These are phyloP conservation scores for Blastobotrys chiropterorum DNA, from an alignment of 805 yeast genomes.

Conservation along the genomic window DNA sequence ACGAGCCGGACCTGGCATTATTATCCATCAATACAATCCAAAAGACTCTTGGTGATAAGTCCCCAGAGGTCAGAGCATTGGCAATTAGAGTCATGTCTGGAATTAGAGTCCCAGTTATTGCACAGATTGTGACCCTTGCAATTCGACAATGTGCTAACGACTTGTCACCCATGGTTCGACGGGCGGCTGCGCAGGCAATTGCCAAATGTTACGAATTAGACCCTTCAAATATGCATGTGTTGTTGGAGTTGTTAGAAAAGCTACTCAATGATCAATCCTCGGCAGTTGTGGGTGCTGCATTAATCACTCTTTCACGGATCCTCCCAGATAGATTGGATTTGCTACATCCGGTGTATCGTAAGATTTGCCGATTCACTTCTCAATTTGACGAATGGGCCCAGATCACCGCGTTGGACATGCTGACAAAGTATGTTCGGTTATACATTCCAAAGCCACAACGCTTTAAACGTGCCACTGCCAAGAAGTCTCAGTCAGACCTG, in stretches of 20 bases:
- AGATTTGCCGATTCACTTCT: conserved; percentile 40
- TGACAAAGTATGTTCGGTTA: conserved; percentile 59
- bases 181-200: conserved; percentile 72
- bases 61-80: conserved; percentile 60
- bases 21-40: conserved; percentile 89
- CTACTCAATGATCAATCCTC: conserved; percentile 62
- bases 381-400: conserved; percentile 74
- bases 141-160: conserved; percentile 65
- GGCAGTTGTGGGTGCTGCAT: conserved; percentile 62
- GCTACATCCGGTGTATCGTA: conserved; percentile 64
- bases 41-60: conserved; percentile 65
- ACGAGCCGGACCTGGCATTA: conserved; percentile 83
- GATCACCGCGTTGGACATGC: conserved; percentile 47
- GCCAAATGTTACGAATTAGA: conserved; percentile 47
- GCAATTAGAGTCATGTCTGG: conserved; percentile 77
- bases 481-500: too few species aligned
- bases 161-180: conserved; percentile 68
- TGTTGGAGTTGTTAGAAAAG: conserved; percentile 43
- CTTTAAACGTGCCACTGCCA: too few species aligned
- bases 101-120: conserved; percentile 72
- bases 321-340: conserved; percentile 55
- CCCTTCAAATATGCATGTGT: conserved; percentile 41
- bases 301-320: conserved; percentile 49
- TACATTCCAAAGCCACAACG: conserved; percentile 59
- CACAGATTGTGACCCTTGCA: conserved; percentile 71